These are phyloP conservation scores for Cylindrotheca closterium DNA, from an alignment of 108 stramenopile genomes.

Conservation along the genomic window DNA sequence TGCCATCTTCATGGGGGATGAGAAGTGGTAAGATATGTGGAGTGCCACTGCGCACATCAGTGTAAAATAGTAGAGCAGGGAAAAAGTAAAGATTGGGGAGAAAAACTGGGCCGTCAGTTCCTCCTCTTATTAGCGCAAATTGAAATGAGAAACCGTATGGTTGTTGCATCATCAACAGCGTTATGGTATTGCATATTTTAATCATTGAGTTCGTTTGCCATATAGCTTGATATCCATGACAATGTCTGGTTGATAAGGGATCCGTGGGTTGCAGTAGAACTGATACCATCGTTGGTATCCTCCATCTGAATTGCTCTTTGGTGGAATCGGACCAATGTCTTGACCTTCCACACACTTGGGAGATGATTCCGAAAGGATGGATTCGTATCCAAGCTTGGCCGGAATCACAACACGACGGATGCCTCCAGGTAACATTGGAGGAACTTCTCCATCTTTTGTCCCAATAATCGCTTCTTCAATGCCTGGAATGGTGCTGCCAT, in stretches of 20 bases:
- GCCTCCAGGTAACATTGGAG: slow-evolving; percentile 59
- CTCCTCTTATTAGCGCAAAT: too few species aligned
- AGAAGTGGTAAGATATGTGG: too few species aligned
- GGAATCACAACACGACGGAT: slow-evolving; percentile 65
- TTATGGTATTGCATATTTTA: neutral
- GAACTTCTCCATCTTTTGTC: slow-evolving; percentile 4
- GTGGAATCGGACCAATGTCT: slow-evolving; percentile 56
- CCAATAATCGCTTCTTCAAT: slow-evolving; percentile 56
- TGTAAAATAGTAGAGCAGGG: too few species aligned
- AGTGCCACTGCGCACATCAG: too few species aligned
- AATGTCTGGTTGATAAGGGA: slow-evolving; percentile 67
- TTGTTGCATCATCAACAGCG: too few species aligned
- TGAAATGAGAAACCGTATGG: too few species aligned
- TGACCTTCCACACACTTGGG: slow-evolving; percentile 31
- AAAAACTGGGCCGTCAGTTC: too few species aligned
- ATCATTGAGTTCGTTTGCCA: slow-evolving; percentile 20
- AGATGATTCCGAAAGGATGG: neutral
- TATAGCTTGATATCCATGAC: slow-evolving; percentile 69
- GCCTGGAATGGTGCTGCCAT: slow-evolving; percentile 55
- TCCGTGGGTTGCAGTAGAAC: slow-evolving; percentile 66
- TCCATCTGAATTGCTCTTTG: slow-evolving; percentile 31
- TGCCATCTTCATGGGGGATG: too few species aligned
- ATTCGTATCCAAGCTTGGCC: slow-evolving; percentile 42
- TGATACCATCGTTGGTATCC: slow-evolving; percentile 70
- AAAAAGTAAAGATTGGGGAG: too few species aligned